phyloP scores from a whole-genome alignment of 805 yeast species.

The Wickerhamomyces xylosicus region DNA sequence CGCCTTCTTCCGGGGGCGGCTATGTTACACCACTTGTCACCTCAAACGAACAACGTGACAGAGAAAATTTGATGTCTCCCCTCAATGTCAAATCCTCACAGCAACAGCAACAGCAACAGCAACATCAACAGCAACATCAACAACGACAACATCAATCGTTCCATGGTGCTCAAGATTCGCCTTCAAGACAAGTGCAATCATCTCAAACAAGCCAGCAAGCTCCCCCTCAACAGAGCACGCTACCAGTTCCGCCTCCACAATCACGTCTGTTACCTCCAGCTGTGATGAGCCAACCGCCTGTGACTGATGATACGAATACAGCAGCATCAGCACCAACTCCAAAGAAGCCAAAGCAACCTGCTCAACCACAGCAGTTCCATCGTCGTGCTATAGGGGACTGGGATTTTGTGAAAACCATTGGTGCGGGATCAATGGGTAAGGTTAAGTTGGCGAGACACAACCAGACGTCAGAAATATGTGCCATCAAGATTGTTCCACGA shows the following conservation, averaged over 20 bases:
- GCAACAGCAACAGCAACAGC: constrained; percentile 6
- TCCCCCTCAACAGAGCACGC: no score
- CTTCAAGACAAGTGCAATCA: neutral
- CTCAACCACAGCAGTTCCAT: constrained; percentile 38
- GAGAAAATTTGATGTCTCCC: no score
- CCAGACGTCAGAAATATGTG: constrained; percentile 73
- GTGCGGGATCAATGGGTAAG: constrained; percentile 99
- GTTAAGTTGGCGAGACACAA: constrained; percentile 89
- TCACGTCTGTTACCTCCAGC: no score
- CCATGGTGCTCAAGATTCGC: no score
- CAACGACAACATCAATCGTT: no score
- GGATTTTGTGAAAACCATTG: constrained; percentile 91
- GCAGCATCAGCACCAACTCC: constrained; percentile 7
- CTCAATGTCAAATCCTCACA: no score
- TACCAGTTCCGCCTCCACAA: no score
- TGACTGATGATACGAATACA: constrained; percentile 4
- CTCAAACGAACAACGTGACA: no score
- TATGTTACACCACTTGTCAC: no score
- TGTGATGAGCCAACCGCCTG: no score
- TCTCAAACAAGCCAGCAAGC: neutral
- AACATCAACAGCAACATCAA: constrained; percentile 2
- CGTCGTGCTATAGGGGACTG: constrained; percentile 91
- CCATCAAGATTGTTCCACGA: constrained; percentile 86
- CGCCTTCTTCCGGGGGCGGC: no score
- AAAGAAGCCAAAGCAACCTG: constrained; percentile 12